Evolutionary conservation across 768 basidiomycete species (phyloP).

Genomic region (Coprinopsis marcescibilis): DNA sequence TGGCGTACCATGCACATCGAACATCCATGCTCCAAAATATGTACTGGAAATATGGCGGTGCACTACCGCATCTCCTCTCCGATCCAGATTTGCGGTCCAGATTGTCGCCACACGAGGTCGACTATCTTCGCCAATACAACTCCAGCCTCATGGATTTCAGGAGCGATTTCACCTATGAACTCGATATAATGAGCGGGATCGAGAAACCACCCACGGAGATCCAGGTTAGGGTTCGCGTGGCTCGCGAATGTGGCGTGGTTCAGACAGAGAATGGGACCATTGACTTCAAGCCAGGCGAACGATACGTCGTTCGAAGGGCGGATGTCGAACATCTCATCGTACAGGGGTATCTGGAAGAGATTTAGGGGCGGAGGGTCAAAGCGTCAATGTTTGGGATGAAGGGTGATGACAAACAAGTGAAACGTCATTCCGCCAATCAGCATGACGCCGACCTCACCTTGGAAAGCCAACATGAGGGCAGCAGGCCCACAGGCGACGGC

Average conservation of each 20-base stretch:
- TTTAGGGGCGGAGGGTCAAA: constrained; percentile 28
- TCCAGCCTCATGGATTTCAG: constrained; percentile 79
- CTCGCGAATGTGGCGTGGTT: constrained; percentile 86
- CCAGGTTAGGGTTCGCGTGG: constrained; percentile 81
- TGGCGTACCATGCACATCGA: constrained; percentile 89
- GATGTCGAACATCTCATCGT: constrained; percentile 94
- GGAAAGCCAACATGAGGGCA: neutral
- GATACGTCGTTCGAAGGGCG: constrained; percentile 82
- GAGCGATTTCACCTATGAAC: constrained; percentile 75
- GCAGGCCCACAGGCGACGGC: neutral
- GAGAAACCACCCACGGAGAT: constrained; percentile 83
- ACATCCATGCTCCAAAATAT: constrained; percentile 77
- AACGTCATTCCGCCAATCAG: neutral
- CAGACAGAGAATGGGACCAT: constrained; percentile 89
- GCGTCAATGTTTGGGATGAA: neutral
- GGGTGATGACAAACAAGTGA: neutral
- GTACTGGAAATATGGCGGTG: constrained; percentile 88
- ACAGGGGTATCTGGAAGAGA: constrained; percentile 88
- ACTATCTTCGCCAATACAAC: constrained; percentile 81
- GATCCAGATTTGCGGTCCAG: constrained; percentile 63
- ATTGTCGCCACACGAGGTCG: constrained; percentile 42
- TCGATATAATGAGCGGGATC: constrained; percentile 84
- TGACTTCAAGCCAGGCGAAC: constrained; percentile 83
- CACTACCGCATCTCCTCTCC: constrained; percentile 75
- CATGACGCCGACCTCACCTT: neutral